phyloP scores from a whole-genome alignment of 257 asterid species.

The Ligustrum vulgare region DNA sequence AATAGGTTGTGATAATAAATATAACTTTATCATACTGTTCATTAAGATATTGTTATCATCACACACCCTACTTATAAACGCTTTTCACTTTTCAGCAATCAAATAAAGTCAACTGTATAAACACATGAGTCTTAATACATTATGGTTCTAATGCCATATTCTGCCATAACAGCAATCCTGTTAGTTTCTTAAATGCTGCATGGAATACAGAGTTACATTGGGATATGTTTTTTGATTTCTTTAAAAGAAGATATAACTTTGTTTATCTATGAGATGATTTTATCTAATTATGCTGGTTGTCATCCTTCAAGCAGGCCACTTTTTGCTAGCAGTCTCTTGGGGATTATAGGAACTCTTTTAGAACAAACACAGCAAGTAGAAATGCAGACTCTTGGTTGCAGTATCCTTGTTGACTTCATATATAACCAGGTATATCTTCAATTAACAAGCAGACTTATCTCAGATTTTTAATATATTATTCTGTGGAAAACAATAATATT shows the following conservation, averaged over 20 bases:
- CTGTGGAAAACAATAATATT: neutral
- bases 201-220: neutral
- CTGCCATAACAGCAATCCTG: neutral
- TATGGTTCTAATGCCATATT: neutral
- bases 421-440: conserved; percentile 40
- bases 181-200: neutral
- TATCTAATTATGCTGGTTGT: neutral
- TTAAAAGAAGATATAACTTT: neutral
- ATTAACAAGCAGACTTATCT: neutral
- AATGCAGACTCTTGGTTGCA: conserved; percentile 51
- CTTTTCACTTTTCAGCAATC: neutral
- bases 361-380: conserved; percentile 45
- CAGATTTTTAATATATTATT: neutral
- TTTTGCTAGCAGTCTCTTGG: conserved; percentile 50
- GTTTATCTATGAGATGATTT: neutral
- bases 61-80: neutral
- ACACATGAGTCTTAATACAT: neutral
- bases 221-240: neutral
- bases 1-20: too few species aligned
- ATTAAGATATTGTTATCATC: too few species aligned
- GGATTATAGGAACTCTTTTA: conserved; percentile 39
- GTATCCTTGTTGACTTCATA: conserved; percentile 42
- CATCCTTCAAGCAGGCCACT: conserved; percentile 42
- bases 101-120: neutral
- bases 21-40: too few species aligned